These are phyloP conservation scores for Chrysosporium queenslandicum DNA, from an alignment of 2,329 filamentous ascomycete genomes.

Conservation along the genomic window DNA sequence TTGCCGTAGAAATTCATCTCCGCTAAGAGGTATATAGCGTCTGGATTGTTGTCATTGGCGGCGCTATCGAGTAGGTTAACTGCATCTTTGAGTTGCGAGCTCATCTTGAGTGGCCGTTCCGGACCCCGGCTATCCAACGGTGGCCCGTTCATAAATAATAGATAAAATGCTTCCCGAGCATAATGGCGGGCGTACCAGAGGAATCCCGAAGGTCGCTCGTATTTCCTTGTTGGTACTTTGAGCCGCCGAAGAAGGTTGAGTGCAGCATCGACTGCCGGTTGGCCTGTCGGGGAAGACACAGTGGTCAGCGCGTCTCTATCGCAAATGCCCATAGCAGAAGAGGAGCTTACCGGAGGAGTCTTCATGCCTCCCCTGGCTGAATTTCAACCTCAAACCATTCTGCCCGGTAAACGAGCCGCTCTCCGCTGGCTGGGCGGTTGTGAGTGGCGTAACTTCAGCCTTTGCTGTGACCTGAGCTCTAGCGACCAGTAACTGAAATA, in stretches of 20 bases:
- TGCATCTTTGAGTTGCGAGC: constrained; percentile 44
- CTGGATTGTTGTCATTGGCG: constrained; percentile 49
- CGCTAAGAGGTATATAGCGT: constrained; percentile 80
- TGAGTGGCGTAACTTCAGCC: not conserved
- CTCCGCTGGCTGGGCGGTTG: not conserved
- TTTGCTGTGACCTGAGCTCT: constrained; percentile 6
- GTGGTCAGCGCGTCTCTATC: not conserved
- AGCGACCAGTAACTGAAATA: constrained; percentile 10
- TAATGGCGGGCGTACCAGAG: constrained; percentile 51
- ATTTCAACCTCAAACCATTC: constrained; percentile 7
- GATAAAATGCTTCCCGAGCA: constrained; percentile 50
- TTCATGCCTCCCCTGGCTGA: not conserved
- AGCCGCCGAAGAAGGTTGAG: constrained; percentile 16
- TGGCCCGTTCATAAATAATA: constrained; percentile 56
- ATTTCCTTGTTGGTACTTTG: constrained; percentile 14
- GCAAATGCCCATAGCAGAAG: not conserved
- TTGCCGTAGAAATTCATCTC: constrained; percentile 98
- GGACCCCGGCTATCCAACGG: constrained; percentile 36
- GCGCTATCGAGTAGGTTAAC: constrained; percentile 51
- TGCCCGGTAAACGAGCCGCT: not conserved
- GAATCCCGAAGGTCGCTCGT: constrained; percentile 47
- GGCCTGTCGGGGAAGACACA: constrained; percentile 9
- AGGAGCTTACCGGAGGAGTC: not conserved
- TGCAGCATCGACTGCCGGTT: constrained; percentile 18
- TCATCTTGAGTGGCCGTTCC: constrained; percentile 27